Evolutionary conservation across 495 filamentous ascomycete genomes (phyloP), one percentile per base, ranked within the genome.

Genomic region (Neurospora sublineolata): DNA sequence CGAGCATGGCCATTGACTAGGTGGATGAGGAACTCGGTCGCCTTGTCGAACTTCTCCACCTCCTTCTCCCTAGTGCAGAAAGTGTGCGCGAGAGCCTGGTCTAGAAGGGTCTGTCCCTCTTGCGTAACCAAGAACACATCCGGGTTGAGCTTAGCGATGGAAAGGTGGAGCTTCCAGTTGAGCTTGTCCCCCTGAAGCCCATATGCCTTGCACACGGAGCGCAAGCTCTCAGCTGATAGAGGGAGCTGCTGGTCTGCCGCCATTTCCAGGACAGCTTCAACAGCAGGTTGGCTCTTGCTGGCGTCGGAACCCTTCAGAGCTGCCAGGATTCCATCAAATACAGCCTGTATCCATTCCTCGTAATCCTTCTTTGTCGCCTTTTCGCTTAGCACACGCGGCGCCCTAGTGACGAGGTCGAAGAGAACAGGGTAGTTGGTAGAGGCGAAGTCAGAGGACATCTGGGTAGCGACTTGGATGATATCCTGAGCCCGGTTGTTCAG

Each of bases 141-240:
- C 3, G 88, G 84, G 71, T 92, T 90, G 23, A 91, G 85, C 46
- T 88, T 83, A 18, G 92, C 81, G 12, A 91, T 80, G 68, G 88
- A 82, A 30, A 87, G 83, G 4, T 92, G 79, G 9, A 93, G 75
- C 30, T 77, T 80, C 91, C 91, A 94, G 52, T 90, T 82, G 9
- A 84, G 83, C 18, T 74, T 70, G 37, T 83, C 75, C 27, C 79
- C 73, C 4, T 69, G 42, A 12, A 86, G 72, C 1, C 77, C 84
- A 74, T 83, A 80, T 14, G 79, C 69, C 20, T 78, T 79, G 70
- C 83, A 86, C 40, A 87, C 75, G 1, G 64, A 33, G 12, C 80
- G 81, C 8, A 88, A 78, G 16, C 78, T 81, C 38, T 73, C 39
- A 0, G 75, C 70, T 4, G 79, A 72, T 2, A 79, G 73, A 6